Base-by-base conservation (phyloP, 2,329 filamentous ascomycete genomes). In the Botryotinia calthae region DNA sequence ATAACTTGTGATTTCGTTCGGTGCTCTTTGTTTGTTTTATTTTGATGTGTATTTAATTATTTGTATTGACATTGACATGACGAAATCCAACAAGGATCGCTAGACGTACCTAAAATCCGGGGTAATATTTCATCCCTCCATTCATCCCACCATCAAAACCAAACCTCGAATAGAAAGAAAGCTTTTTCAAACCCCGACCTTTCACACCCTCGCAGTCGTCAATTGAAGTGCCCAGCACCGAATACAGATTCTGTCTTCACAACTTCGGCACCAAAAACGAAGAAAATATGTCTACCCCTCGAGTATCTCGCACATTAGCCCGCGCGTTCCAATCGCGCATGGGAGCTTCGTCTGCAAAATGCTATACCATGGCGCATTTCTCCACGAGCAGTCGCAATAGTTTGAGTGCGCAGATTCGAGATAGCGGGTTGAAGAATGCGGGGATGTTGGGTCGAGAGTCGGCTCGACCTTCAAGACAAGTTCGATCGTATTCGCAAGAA, bases 51-150 rank as follows among this genome's bases (percentile, higher is more conserved):
- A 31, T 22, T 56, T 20, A 28, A 28, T 28, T 28, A 9, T 56
- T 42, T 67, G 16, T 56, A 20, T n/a, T 42, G 31, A 18, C 16
- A 28, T 4, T 28, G 31, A 37, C 14, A 61, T 61, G 51, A 69
- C 54, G 42, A 44, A 61, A 67, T 61, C 28, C 1, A 61, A 46
- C 28, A 44, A 46, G 66, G 66, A n/a, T 61, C 25, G 18, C 25
- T 37, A 37, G 20, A 31, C 18, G 14, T 22, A 22, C 4, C 40
- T 44, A 22, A 70, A 63, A 64, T 48, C 44, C 58, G 44, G 56
- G 56, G 42, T 63, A 54, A 62, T 40, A 63, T 54, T 71, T 71
- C n/a, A 42, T 42, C 28, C 42, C 37, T 34, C 58, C 12, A 59
- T 46, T 22, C 66, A 69, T 42, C 40, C 37, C 51, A 46, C n/a